Conservation (phyloP, 2,329 filamentous ascomycete genomes). For the Zalaria sp. region DNA sequence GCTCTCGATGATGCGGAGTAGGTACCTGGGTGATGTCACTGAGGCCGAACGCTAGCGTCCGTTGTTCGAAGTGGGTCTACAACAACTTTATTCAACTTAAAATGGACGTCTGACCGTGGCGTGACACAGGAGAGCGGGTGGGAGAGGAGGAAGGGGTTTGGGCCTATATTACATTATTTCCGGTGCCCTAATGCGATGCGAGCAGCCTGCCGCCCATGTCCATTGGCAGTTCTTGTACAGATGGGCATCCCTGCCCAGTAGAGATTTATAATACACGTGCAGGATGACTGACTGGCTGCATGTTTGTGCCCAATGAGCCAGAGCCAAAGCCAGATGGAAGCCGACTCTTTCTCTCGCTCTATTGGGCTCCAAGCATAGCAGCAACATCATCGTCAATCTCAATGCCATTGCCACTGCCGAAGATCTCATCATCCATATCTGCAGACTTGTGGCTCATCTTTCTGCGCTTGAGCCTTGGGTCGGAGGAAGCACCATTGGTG, state of each 20-base stretch:
- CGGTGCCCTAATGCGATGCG: too few relatives aligned
- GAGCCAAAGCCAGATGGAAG: neutral
- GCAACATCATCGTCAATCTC: conserved; percentile 8
- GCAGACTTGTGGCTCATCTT: conserved; percentile 17
- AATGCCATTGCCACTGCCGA: conserved; percentile 9
- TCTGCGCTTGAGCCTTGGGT: conserved; percentile 21
- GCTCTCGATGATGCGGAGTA: too few relatives aligned
- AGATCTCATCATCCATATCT: conserved; percentile 16
- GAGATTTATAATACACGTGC: neutral
- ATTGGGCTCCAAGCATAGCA: conserved; percentile 7
- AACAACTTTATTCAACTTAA: too few relatives aligned
- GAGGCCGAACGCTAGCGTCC: too few relatives aligned
- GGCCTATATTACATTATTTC: too few relatives aligned
- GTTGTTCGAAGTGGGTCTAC: too few relatives aligned
- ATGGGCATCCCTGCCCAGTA: neutral
- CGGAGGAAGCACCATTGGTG: conserved; percentile 6
- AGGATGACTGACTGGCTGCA: neutral
- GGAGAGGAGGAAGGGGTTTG: too few relatives aligned
- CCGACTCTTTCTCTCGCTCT: neutral
- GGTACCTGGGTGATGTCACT: too few relatives aligned
- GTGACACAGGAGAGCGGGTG: too few relatives aligned
- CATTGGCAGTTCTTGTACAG: too few relatives aligned
- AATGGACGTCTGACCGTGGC: too few relatives aligned
- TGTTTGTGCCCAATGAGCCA: neutral
- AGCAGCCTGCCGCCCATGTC: too few relatives aligned